Conservation (phyloP, 345 rosid species). For the Hibiscus trionum region DNA sequence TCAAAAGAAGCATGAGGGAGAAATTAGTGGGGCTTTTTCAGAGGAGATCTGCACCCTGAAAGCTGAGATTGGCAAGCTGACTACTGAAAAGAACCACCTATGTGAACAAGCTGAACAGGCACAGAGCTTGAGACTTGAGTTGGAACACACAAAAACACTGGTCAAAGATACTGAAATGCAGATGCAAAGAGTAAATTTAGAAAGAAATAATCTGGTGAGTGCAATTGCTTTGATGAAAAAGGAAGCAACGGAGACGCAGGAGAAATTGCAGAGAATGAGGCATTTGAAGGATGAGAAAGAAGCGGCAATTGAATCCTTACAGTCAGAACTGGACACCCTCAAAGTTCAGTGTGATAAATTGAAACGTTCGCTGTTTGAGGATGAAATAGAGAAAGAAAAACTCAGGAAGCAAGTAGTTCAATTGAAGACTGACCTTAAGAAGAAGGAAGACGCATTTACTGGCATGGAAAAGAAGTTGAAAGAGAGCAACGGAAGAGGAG, state of each 20-base stretch:
- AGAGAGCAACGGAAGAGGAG: neutral
- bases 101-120: constrained; percentile 26
- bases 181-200: constrained; percentile 31
- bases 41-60: constrained; percentile 37
- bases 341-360: constrained; percentile 37
- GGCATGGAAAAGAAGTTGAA: neutral
- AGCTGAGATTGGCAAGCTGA: constrained; percentile 35
- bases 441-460: neutral
- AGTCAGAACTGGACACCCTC: constrained; percentile 40
- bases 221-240: constrained; percentile 34
- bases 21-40: constrained; percentile 27
- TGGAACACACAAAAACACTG: constrained; percentile 36
- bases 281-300: constrained; percentile 44
- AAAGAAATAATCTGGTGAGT: constrained; percentile 35
- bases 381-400: constrained; percentile 58
- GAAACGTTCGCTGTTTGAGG: constrained; percentile 38
- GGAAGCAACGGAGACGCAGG: constrained; percentile 36
- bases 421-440: constrained; percentile 58
- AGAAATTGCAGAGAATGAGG: constrained; percentile 35
- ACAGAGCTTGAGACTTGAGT: constrained; percentile 34
- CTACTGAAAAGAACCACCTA: constrained; percentile 20
- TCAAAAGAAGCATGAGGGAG: constrained; percentile 45
- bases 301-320: constrained; percentile 22
- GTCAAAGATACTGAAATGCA: constrained; percentile 34
- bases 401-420: constrained; percentile 47